Conservation (phyloP, 305 asterid species). For the Plantago coronopus region DNA sequence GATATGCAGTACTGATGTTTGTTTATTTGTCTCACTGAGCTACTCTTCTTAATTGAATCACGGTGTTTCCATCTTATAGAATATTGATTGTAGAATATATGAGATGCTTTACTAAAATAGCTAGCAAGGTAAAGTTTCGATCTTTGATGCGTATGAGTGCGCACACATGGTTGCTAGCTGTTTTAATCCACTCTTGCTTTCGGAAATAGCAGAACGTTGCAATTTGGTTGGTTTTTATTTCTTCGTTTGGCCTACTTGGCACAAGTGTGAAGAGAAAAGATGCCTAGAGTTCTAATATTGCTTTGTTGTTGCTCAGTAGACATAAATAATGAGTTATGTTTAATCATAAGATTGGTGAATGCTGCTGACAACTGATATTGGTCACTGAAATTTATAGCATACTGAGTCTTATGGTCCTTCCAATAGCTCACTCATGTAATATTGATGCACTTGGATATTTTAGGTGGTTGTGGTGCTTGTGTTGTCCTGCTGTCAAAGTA, state of each 20-base stretch:
- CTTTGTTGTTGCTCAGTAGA: neutral
- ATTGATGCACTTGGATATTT: slow-evolving; percentile 4
- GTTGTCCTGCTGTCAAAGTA: slow-evolving; percentile 70
- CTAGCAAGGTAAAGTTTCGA: too few relatives aligned
- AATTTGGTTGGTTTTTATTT: neutral
- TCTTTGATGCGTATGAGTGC: too few relatives aligned
- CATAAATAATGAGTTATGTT: too few relatives aligned
- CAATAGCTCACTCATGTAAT: neutral
- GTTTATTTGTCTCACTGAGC: neutral
- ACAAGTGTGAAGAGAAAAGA: too few relatives aligned
- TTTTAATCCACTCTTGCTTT: too few relatives aligned
- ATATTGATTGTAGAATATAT: too few relatives aligned
- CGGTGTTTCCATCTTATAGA: too few relatives aligned
- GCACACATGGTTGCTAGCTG: too few relatives aligned
- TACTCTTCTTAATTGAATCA: too few relatives aligned
- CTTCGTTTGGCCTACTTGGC: neutral
- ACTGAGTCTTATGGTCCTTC: neutral
- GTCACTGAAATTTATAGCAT: neutral
- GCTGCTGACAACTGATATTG: neutral
- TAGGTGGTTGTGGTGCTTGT: slow-evolving; percentile 93
- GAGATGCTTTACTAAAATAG: too few relatives aligned
- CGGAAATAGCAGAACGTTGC: too few relatives aligned
- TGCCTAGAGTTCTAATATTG: neutral
- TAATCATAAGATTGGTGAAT: too few relatives aligned
- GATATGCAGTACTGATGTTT: neutral